Evolutionary conservation across 23 red algal genomes (phyloP).

Genomic region (Agarophyton chilense): DNA sequence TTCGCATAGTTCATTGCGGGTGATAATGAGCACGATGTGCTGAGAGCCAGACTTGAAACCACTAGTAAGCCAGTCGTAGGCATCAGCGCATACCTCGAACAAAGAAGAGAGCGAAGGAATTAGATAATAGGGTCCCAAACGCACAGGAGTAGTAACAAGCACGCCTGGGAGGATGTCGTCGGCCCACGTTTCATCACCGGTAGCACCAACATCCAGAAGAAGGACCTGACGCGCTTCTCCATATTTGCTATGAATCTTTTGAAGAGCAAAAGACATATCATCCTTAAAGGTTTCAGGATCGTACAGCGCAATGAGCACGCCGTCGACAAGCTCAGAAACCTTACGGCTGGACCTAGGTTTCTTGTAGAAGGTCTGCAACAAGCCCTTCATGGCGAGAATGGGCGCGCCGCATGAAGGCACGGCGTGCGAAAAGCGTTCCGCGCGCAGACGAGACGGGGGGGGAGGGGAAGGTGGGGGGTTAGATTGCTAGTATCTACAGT

Average conservation of each 20-base stretch:
- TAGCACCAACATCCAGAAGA: conserved; percentile 59
- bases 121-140: conserved; percentile 63
- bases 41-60: conserved; percentile 44
- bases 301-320: conserved; percentile 73
- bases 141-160: conserved; percentile 43
- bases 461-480: neutral
- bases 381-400: conserved; percentile 51
- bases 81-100: conserved; percentile 71
- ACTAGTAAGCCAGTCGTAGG: conserved; percentile 54
- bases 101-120: conserved; percentile 65
- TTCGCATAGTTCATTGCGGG: conserved; percentile 38
- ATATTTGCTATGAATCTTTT: conserved; percentile 63
- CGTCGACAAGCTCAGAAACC: conserved; percentile 71
- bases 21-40: conserved; percentile 73
- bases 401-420: conserved; percentile 5
- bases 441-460: neutral
- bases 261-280: conserved; percentile 49
- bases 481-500: no score
- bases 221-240: conserved; percentile 46
- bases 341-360: conserved; percentile 60
- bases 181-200: conserved; percentile 22
- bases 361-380: conserved; percentile 68
- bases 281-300: conserved; percentile 62
- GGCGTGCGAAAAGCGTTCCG: neutral
- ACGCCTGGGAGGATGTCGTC: conserved; percentile 63